Conservation (phyloP, 768 basidiomycete genomes). For the Termitomyces sp. region DNA sequence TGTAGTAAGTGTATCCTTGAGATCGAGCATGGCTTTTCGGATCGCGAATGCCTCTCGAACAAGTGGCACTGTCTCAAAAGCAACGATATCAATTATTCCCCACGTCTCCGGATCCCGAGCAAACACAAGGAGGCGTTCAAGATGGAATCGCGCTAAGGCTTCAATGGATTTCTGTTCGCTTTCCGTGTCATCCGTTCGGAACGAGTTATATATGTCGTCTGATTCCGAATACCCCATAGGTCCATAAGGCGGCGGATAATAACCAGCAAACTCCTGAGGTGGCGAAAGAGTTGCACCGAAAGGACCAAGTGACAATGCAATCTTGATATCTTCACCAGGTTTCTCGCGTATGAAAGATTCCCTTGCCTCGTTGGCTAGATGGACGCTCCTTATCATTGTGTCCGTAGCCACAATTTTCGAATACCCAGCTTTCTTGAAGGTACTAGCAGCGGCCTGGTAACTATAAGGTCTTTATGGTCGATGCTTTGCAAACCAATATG, state of each 20-base stretch:
- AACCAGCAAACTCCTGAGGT: conserved; percentile 69
- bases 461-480: conserved; percentile 25
- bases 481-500: not conserved
- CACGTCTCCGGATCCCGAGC: conserved; percentile 44
- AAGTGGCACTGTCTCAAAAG: conserved; percentile 78
- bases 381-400: conserved; percentile 50
- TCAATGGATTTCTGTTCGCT: conserved; percentile 37
- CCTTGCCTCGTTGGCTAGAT: conserved; percentile 44
- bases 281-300: conserved; percentile 64
- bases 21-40: conserved; percentile 45
- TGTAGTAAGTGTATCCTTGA: conserved; percentile 21
- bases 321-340: conserved; percentile 27
- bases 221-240: conserved; percentile 38
- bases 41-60: conserved; percentile 61
- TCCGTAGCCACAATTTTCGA: conserved; percentile 32
- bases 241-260: conserved; percentile 74
- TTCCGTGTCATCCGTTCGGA: conserved; percentile 21
- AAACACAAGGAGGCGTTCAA: conserved; percentile 53
- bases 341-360: conserved; percentile 18
- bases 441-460: conserved; percentile 59
- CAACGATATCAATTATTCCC: conserved; percentile 53
- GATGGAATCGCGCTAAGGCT: conserved; percentile 58
- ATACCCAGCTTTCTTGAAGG: conserved; percentile 50
- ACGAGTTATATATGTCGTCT: conserved; percentile 37
- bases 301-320: conserved; percentile 71